Base-by-base conservation (phyloP, 768 basidiomycete species). In the Collybia sordida region DNA sequence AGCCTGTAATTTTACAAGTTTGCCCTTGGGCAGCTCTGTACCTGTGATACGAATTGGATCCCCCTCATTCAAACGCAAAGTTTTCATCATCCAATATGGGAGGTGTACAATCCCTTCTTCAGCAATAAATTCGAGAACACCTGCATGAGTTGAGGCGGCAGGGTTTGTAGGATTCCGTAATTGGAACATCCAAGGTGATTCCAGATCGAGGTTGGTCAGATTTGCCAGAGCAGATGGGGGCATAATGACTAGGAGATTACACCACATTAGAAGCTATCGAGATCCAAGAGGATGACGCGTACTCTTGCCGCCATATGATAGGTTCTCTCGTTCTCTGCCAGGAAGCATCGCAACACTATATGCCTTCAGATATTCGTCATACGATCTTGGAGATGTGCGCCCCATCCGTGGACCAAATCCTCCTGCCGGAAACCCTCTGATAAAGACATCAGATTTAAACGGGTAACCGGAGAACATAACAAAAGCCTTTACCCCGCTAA, bases 71-170 rank as follows among this genome's bases (percentile, higher is more conserved):
- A 99, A 71, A 22, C 92, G 83, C 17, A 99, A 74, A 4, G 93
- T 94, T 73, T 90, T 94, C 96, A 99, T 99, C 91, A 99, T 96
- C 97, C 97, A 99, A 59, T 93, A 89, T 0, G 97, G 97, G 14
- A 99, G 76, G 73, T 98, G 89, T 2, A 95, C 95, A 12, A 89
- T 78, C 11, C 97, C 97, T 67, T 98, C 96, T 49, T 97, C 88
- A 2, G 97, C 96, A 56, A 98, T 98, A 70, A 99, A 99, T 64
- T 99, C 97, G 23, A 99, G 81, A 22, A 99, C 97, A 75, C 97
- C 97, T 1, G 90, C 91, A 64, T 99, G 93, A 1, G 97, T 98
- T 18, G 82, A 94, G 47, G 81, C 89, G 27, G 83, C 90, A 45
- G 79, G 77, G 71, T 88, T 95, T 59, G 73, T 72, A 43, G 97